Evolutionary conservation across 2,329 filamentous ascomycete species (phyloP), one percentile per base, ranked within the genome.

Genomic region (Corinectria fuckeliana): DNA sequence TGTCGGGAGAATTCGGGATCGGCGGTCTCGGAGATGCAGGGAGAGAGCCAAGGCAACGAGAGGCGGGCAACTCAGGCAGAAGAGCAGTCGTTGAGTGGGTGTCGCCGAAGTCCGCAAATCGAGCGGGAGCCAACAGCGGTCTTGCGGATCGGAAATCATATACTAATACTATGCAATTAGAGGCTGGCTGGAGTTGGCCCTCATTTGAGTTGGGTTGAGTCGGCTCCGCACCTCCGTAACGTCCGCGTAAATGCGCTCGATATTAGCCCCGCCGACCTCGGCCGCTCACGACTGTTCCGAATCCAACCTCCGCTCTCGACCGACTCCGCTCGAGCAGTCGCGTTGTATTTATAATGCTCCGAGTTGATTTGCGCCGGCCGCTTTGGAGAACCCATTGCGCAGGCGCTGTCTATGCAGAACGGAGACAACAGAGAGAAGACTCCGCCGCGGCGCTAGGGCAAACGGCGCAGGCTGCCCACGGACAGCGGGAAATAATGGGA

Each of bases 321-420:
- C 55, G 50, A 56, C 67, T 70, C 68, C 68, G 68, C 66, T 55
- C 45, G 34, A 52, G 52, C 58, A 67, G 65, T 56, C 63, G 58
- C 60, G 61, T 64, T 62, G 56, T 72, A 69, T 69, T 72, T 72
- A 72, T 72, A 72, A 72, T 69, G 57, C 60, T 49, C 62, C 61
- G 50, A 65, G 56, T 69, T 68, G 58, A 64, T 67, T 68, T 68
- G 67, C 51, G 62, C 59, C 62, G 56, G 62, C 59, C 62, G 56
- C 38, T 60, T 41, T 65, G 38, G 45, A 41, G 32, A 16, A 16
- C 18, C 8, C 44, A 59, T 61, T 59, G 60, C 56, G 66, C 61
- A 56, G 57, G 53, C 64, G 55, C 56, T 50, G 58, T 50, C 58
- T 65, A 58, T 58, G 56, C 28, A 61, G 55, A 45, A 48, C 41